A percentile compares a stretch with the other conserved stretches of the same genome.
These are phyloP conservation scores for Polytrichum formosum DNA, from an alignment of 225 moss, liverwort and hornwort genomes.

Conservation along the genomic window DNA sequence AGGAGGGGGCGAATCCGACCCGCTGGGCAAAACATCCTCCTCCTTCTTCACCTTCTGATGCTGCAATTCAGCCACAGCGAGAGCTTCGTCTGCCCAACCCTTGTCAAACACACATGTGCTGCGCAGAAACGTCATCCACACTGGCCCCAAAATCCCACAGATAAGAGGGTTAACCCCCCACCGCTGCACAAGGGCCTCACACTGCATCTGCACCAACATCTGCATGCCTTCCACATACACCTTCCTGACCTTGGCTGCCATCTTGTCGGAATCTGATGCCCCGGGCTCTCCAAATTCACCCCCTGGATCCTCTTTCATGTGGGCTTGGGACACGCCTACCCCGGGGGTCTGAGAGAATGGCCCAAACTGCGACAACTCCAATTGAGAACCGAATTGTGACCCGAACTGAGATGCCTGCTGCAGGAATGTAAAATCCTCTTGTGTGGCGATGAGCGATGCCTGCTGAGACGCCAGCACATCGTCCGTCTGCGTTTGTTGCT, in stretches of 20 bases:
- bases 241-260: slow-evolving; percentile 57
- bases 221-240: slow-evolving; percentile 80
- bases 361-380: slow-evolving; percentile 9
- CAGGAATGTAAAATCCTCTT: slow-evolving; percentile 35
- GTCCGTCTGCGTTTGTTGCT: slow-evolving; percentile 5
- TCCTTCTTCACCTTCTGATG: slow-evolving; percentile 37
- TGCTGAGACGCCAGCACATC: slow-evolving; percentile 5
- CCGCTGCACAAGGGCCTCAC: slow-evolving; percentile 73
- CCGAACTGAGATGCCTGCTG: slow-evolving; percentile 24
- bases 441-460: slow-evolving; percentile 20
- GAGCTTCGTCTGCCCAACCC: slow-evolving; percentile 78
- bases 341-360: slow-evolving; percentile 19
- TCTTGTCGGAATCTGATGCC: slow-evolving; percentile 24
- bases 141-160: slow-evolving; percentile 79
- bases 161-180: slow-evolving; percentile 74
- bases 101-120: slow-evolving; percentile 75
- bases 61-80: slow-evolving; percentile 73
- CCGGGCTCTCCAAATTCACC: slow-evolving; percentile 19
- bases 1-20: neutral
- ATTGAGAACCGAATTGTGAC: slow-evolving; percentile 3
- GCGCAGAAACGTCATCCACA: slow-evolving; percentile 84
- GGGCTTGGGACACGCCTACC: neutral
- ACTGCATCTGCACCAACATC: slow-evolving; percentile 77
- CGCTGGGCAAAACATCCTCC: slow-evolving; percentile 22
- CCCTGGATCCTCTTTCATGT: slow-evolving; percentile 8